A percentile compares a stretch with the other conserved stretches of the same genome.
These are phyloP conservation scores for Acanthochlamys bracteata DNA, from an alignment of 106 monocot genomes.

Conservation along the genomic window DNA sequence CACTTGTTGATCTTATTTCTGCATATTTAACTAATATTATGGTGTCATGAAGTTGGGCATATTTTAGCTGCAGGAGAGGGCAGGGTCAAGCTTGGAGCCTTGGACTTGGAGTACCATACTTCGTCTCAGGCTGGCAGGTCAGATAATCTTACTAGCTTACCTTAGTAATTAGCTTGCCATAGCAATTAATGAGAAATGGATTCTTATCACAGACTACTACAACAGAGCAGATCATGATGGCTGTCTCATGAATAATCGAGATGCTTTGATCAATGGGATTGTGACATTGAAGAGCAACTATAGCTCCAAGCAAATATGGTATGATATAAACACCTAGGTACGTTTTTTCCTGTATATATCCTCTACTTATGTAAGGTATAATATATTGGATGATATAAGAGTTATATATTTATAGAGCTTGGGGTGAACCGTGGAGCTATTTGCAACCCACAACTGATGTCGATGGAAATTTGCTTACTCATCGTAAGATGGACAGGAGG, in stretches of 20 bases:
- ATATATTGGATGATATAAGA: background rate
- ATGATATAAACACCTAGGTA: conserved; percentile 64
- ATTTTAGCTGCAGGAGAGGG: too few species aligned
- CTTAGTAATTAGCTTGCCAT: conserved; percentile 34
- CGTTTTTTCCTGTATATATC: background rate
- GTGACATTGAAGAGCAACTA: conserved; percentile 65
- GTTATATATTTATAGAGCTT: conserved; percentile 25
- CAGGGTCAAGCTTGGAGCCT: too few species aligned
- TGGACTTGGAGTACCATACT: too few species aligned
- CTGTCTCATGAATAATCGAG: conserved; percentile 53
- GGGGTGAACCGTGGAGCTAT: conserved; percentile 76
- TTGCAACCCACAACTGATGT: conserved; percentile 85
- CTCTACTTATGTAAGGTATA: background rate
- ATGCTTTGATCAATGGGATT: conserved; percentile 46
- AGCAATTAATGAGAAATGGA: conserved; percentile 69
- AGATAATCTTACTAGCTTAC: too few species aligned
- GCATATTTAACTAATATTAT: too few species aligned
- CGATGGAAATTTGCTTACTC: conserved; percentile 56
- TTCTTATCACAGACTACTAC: conserved; percentile 70
- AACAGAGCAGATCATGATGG: conserved; percentile 77
- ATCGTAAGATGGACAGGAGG: conserved; percentile 82
- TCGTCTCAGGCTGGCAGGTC: too few species aligned
- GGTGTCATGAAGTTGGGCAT: too few species aligned
- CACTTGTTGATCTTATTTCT: too few species aligned
- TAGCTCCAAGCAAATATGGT: conserved; percentile 83